These are phyloP conservation scores for Starmerella asiatica DNA, from an alignment of 805 yeast genomes.

Conservation along the genomic window DNA sequence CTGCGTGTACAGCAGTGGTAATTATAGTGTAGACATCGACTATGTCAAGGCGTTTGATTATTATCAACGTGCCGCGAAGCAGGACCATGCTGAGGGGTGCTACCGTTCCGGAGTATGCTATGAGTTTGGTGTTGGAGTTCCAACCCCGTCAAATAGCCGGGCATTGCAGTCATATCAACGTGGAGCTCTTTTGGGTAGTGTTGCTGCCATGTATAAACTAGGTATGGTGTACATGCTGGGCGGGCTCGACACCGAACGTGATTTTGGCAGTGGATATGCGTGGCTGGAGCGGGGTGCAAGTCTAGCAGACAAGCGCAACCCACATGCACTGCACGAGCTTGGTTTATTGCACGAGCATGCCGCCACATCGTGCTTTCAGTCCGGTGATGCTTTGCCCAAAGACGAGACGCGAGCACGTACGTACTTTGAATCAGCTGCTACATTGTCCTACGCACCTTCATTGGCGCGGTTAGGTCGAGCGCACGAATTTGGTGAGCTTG, in stretches of 20 bases:
- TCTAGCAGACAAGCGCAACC: slow-evolving; percentile 33
- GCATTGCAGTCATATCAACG: slow-evolving; percentile 43
- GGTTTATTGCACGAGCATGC: slow-evolving; percentile 42
- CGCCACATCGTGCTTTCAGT: slow-evolving; percentile 32
- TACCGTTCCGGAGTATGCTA: slow-evolving; percentile 59
- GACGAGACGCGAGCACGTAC: slow-evolving; percentile 34
- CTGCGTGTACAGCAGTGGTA: slow-evolving; percentile 41
- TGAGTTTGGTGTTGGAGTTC: slow-evolving; percentile 52
- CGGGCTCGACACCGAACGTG: slow-evolving; percentile 25
- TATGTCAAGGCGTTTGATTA: slow-evolving; percentile 47
- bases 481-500: slow-evolving; percentile 55
- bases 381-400: slow-evolving; percentile 24
- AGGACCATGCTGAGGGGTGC: slow-evolving; percentile 45
- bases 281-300: slow-evolving; percentile 43
- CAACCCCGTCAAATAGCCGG: slow-evolving; percentile 30
- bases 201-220: slow-evolving; percentile 58
- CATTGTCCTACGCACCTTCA: slow-evolving; percentile 47
- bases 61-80: slow-evolving; percentile 46
- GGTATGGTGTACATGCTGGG: slow-evolving; percentile 53
- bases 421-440: slow-evolving; percentile 39
- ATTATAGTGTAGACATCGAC: slow-evolving; percentile 39
- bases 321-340: slow-evolving; percentile 46
- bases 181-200: slow-evolving; percentile 51
- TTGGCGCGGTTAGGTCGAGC: slow-evolving; percentile 60
- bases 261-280: slow-evolving; percentile 33